phyloP scores from a whole-genome alignment of 139 green algal genomes.

The Pedinophyceae sp. region DNA sequence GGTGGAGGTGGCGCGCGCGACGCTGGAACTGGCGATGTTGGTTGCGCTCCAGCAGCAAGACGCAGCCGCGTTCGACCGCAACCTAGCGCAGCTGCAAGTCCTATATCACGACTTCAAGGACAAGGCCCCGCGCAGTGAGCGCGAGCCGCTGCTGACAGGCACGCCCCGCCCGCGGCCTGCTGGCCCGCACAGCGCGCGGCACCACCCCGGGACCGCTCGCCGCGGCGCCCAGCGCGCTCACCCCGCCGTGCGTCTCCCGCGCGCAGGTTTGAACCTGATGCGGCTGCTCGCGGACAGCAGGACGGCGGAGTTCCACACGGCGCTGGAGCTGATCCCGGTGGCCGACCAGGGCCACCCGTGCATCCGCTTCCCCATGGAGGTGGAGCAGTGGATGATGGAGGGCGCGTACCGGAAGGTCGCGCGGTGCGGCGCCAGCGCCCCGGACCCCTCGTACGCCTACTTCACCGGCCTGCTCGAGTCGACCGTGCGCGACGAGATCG shows the following conservation, averaged over 20 bases:
- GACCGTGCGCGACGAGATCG: slow-evolving; percentile 85
- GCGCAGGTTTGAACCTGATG: slow-evolving; percentile 77
- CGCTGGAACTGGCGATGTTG: slow-evolving; percentile 72
- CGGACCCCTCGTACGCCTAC: slow-evolving; percentile 27
- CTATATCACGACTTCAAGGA: slow-evolving; percentile 79
- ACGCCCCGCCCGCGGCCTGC: neutral
- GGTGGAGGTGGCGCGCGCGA: slow-evolving; percentile 31
- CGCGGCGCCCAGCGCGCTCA: neutral
- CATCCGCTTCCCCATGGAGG: slow-evolving; percentile 47
- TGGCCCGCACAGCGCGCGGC: neutral
- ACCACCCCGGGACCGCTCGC: neutral
- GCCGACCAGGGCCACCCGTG: no score
- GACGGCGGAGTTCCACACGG: slow-evolving; percentile 94
- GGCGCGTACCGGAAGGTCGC: slow-evolving; percentile 87
- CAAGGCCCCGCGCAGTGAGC: neutral
- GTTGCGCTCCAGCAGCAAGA: slow-evolving; percentile 55
- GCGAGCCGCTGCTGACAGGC: neutral
- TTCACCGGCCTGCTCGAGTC: slow-evolving; percentile 63
- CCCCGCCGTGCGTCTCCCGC: slow-evolving; percentile 1
- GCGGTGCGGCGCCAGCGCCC: slow-evolving; percentile 5
- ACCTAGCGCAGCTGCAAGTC: slow-evolving; percentile 71
- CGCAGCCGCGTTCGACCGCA: slow-evolving; percentile 72
- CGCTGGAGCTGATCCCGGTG: slow-evolving; percentile 77
- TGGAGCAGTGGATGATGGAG: slow-evolving; percentile 95
- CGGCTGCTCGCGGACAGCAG: slow-evolving; percentile 85